A percentile compares a stretch with the other conserved stretches of the same genome.
phyloP scores from a whole-genome alignment of 345 rosid species.

The Acer campestre region DNA sequence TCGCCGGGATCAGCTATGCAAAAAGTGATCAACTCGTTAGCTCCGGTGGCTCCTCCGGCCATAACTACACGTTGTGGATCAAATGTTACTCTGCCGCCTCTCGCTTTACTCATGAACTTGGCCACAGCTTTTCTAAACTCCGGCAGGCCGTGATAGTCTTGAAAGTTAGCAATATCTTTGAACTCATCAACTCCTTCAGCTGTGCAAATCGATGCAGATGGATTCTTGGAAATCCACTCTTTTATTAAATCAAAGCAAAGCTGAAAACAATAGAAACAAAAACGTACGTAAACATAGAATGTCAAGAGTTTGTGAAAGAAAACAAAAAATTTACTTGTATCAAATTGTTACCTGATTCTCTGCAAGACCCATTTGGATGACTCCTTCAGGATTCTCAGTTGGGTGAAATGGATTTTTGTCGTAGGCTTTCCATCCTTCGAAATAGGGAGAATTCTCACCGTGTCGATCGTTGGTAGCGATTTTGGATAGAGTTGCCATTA shows the following conservation, averaged over 20 bases:
- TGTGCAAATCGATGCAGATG: conserved; percentile 76
- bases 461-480: conserved; percentile 62
- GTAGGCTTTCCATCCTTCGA: conserved; percentile 88
- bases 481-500: conserved; percentile 43
- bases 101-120: conserved; percentile 69
- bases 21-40: conserved; percentile 73
- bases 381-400: conserved; percentile 53
- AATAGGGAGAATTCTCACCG: conserved; percentile 79
- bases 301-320: neutral
- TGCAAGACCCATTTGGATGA: conserved; percentile 91
- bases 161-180: conserved; percentile 67
- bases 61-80: conserved; percentile 74
- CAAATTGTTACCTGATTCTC: conserved; percentile 68
- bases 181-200: conserved; percentile 59
- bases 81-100: conserved; percentile 60
- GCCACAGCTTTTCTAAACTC: conserved; percentile 81
- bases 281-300: neutral
- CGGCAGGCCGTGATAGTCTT: conserved; percentile 82
- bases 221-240: conserved; percentile 69
- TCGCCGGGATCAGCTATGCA: conserved; percentile 89
- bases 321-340: too few relatives aligned
- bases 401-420: conserved; percentile 69
- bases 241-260: conserved; percentile 61
- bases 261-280: conserved; percentile 31
- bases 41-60: conserved; percentile 95